Evolutionary conservation across 345 rosid genomes (phyloP), one percentile per base, ranked within the genome.

Genomic region (Litchi chinensis): DNA sequence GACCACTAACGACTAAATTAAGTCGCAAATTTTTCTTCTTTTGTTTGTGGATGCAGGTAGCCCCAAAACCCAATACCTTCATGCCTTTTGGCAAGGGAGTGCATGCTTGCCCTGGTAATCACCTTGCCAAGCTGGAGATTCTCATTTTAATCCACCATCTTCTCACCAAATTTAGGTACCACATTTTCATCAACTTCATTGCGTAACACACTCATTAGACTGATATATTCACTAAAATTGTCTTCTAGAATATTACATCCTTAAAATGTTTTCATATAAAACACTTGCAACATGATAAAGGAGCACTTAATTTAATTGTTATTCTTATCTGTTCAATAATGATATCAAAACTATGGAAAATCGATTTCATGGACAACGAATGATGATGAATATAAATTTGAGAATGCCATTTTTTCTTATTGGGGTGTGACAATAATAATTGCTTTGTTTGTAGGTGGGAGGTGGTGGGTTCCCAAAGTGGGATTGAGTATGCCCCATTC

Each of bases 61-160:
- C 93, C 76, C 97, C 97, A 72, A 92, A 85, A 78, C 90, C 99
- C 74, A 86, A 92, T 68, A 93, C 94, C 0, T 94, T 90, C 82
- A 84, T 93, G 93, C 98, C 99, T n/a, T 96, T 96, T 75, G 98
- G 99, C 74, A 89, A 78, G 46, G 99, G 99, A n/a, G 93, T 84
- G 6, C 99, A 96, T 64, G 84, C 97, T 39, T 96, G 99, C 85
- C 97, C 99, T 5, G 99, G 99, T 32, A 94, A 89, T 65, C 95
- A 93, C 70, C 94, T 96, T 5, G 98, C 99, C 90, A 96, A 93
- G 88, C 80, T 94, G 82, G 93, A 94, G 85, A 87, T 93, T 68
- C 90, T 96, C 70, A 84, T 91, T 65, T 76, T 96, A 67, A 82
- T 96, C 77, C 98, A 96, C 76, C 97, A 96, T 77, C 84, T 96